Conservation (phyloP, 1,284 basidiomycete genomes). For the Ustilago xerochloae region DNA sequence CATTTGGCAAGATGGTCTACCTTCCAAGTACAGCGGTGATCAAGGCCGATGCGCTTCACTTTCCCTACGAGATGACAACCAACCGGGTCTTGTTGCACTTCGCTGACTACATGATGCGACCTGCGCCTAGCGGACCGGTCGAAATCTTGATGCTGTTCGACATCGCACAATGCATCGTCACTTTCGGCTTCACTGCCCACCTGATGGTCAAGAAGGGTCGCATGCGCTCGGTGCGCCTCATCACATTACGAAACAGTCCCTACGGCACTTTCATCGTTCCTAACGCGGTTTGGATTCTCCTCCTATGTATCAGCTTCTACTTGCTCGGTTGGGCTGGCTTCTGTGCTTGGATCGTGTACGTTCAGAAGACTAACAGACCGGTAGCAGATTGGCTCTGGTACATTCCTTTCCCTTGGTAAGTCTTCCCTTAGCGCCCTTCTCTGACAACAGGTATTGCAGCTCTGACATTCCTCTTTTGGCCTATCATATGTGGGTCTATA, state of each 20-base stretch:
- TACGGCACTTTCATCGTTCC: slow-evolving; percentile 19
- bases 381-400: slow-evolving; percentile 15
- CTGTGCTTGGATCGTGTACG: slow-evolving; percentile 6
- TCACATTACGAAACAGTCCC: slow-evolving; percentile 6
- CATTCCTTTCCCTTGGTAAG: slow-evolving; percentile 23
- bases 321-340: not conserved
- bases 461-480: not conserved
- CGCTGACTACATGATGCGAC: not conserved
- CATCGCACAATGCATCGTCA: slow-evolving; percentile 17
- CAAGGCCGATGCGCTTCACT: not conserved
- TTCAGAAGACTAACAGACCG: not conserved
- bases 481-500: not conserved
- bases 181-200: not conserved
- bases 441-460: not conserved
- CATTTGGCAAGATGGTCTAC: too few relatives aligned
- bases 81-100: slow-evolving; percentile 5
- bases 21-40: not conserved
- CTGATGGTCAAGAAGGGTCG: slow-evolving; percentile 22
- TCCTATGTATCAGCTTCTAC: not conserved
- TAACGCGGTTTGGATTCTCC: slow-evolving; percentile 14
- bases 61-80: slow-evolving; percentile 9
- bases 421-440: too few relatives aligned
- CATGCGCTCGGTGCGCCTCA: not conserved
- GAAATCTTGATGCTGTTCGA: slow-evolving; percentile 23
- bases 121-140: slow-evolving; percentile 7